A percentile compares a stretch with the other conserved stretches of the same genome.
phyloP scores from a whole-genome alignment of 2,329 filamentous ascomycete species.

The Byssochlamys sp. region DNA sequence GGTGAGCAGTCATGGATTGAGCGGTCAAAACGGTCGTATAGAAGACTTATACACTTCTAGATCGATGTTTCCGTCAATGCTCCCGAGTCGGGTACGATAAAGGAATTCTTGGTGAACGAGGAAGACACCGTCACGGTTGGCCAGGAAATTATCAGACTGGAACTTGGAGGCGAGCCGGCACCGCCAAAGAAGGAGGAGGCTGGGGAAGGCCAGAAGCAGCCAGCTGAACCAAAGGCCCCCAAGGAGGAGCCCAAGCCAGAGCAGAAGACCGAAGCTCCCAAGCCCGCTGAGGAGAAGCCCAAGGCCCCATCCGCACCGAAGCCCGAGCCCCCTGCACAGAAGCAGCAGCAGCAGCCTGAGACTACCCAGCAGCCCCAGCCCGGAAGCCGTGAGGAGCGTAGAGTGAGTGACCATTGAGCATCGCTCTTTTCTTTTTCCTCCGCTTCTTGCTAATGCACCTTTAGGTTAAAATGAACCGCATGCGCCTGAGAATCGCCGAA shows the following conservation, averaged over 20 bases:
- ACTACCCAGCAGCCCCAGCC: slow-evolving; percentile 31
- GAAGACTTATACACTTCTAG: slow-evolving; percentile 35
- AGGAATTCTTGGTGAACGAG: slow-evolving; percentile 81
- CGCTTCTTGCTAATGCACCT: slow-evolving; percentile 1
- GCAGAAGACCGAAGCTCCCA: slow-evolving; percentile 11
- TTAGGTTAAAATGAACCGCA: slow-evolving; percentile 98
- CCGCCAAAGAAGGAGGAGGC: slow-evolving; percentile 46
- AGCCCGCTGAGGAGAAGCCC: slow-evolving; percentile 13
- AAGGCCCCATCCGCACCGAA: slow-evolving; percentile 30
- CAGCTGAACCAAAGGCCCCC: slow-evolving; percentile 42
- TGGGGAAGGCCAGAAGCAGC: slow-evolving; percentile 50
- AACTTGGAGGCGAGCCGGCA: slow-evolving; percentile 59
- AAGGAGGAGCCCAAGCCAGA: slow-evolving; percentile 22
- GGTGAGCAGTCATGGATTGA: slow-evolving; percentile 40
- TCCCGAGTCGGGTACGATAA: slow-evolving; percentile 79
- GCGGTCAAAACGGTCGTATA: slow-evolving; percentile 2
- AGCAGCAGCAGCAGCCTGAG: slow-evolving; percentile 26
- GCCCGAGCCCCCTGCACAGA: slow-evolving; percentile 19
- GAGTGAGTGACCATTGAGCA: slow-evolving; percentile 50
- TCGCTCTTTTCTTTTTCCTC: slow-evolving; percentile 1
- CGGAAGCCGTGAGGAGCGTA: slow-evolving; percentile 75
- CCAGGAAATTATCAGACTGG: slow-evolving; percentile 78
- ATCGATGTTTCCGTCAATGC: slow-evolving; percentile 97
- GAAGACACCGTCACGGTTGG: slow-evolving; percentile 93
- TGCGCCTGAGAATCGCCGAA: slow-evolving; percentile 94